Evolutionary conservation across 345 rosid species (phyloP).

Genomic region (Brassica cretica): DNA sequence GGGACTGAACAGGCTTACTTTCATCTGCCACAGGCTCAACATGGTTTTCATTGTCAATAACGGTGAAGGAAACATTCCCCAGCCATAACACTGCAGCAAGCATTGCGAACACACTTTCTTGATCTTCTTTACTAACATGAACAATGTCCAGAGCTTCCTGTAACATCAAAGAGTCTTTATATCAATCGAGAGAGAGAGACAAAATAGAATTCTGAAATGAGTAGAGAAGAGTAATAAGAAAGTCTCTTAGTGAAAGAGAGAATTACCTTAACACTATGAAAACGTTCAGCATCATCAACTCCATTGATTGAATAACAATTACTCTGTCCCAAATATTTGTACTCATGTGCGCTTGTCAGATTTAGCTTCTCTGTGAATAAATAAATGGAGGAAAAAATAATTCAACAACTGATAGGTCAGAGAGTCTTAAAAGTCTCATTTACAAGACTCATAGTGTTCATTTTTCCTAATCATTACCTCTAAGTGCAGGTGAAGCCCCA

Average conservation of each 20-base stretch:
- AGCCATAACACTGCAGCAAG: slow-evolving; percentile 98
- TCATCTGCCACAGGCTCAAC: slow-evolving; percentile 82
- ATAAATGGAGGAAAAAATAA: slow-evolving; percentile 12
- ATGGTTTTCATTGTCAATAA: slow-evolving; percentile 92
- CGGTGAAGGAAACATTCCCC: slow-evolving; percentile 78
- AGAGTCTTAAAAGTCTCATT: neutral
- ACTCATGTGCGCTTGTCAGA: slow-evolving; percentile 73
- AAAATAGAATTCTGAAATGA: slow-evolving; percentile 14
- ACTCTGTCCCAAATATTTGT: slow-evolving; percentile 87
- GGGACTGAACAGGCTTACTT: slow-evolving; percentile 52
- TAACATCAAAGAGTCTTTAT: slow-evolving; percentile 19
- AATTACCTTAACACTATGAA: slow-evolving; percentile 65
- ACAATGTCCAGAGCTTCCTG: slow-evolving; percentile 97
- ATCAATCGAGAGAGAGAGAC: neutral
- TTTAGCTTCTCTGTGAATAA: slow-evolving; percentile 70
- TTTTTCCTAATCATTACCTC: slow-evolving; percentile 54
- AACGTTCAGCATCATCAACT: slow-evolving; percentile 82
- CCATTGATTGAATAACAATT: slow-evolving; percentile 71
- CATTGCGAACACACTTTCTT: slow-evolving; percentile 92
- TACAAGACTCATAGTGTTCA: slow-evolving; percentile 7
- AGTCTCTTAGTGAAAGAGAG: slow-evolving; percentile 2
- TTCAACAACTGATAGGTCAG: neutral
- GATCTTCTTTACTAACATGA: slow-evolving; percentile 94
- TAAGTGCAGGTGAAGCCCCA: slow-evolving; percentile 74
- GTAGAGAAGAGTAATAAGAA: slow-evolving; percentile 19